Base-by-base conservation (phyloP, 1,284 basidiomycete species). In the Cryptococcus sp. region DNA sequence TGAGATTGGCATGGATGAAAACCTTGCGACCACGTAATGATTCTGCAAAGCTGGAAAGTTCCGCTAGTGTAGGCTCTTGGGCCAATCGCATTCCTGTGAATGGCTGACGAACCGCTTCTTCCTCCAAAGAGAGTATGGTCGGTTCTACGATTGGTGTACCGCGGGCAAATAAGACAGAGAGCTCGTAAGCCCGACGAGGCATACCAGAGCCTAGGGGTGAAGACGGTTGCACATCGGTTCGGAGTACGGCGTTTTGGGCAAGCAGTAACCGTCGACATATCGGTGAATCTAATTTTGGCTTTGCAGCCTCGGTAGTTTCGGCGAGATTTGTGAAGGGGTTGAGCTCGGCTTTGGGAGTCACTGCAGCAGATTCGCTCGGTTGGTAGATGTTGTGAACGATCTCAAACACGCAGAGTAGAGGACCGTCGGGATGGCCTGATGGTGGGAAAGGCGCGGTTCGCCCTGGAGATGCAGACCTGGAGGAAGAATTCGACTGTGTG, bases 1-100 rank as follows among this genome's bases (percentile, higher is more conserved):
- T 86, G 15, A 89, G 83, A 67, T 85, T 88, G 6, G 93, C 91
- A 69, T 93, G 89, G 17, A 97, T 80, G 0, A 84, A 85, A 0
- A 88, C 91, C 67, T 86, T 88, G 75, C 88, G 90, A 5, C 91
- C 90, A 62, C 87, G 86, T 47, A 97, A 78, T 3, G 84, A 86
- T 57, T 93, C 90, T 3, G 87, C 85, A 78, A 96, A 97, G 17
- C 83, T 80, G 0, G 83, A 80, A 41, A 97, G 81, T 61, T 94
- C 89, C 47, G 85, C 84, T 27, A 93, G 72, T 2, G 87, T 87
- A 1, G 92, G 90, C 61, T 93, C 90, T 41, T 81, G 79, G 1
- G 86, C 79, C 39, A 85, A 80, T 27, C 81, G 80, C 54, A 85
- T 59, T 60, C 53, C 83, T 72, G 62, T 81, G 76, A 74, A 82